Conservation (phyloP, 129 eudicot genomes). For the Pulicaria dysenterica region DNA sequence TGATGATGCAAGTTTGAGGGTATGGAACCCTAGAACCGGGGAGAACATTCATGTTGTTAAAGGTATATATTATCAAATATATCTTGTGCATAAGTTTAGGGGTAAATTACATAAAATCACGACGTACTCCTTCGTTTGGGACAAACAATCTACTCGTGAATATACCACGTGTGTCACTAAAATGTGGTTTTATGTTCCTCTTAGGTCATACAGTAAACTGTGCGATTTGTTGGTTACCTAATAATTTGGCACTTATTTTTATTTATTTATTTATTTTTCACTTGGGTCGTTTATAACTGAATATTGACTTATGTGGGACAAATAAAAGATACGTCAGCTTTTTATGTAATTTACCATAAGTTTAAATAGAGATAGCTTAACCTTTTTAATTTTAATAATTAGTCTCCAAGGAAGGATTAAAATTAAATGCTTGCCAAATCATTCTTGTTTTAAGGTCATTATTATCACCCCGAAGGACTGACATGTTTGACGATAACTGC, state of each 20-base stretch:
- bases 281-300: no score
- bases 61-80: conserved; percentile 21
- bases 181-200: no score
- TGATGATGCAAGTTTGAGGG: conserved; percentile 93
- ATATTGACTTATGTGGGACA: no score
- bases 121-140: no score
- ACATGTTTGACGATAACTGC: conserved; percentile 80
- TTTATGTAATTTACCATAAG: no score
- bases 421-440: neutral
- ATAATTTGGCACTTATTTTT: no score
- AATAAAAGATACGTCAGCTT: no score
- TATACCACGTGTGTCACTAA: no score
- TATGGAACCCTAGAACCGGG: conserved; percentile 84
- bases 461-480: conserved; percentile 75
- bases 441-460: conserved; percentile 56
- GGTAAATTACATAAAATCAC: neutral
- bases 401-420: neutral
- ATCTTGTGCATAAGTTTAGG: neutral
- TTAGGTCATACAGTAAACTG: no score
- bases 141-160: no score
- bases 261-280: no score
- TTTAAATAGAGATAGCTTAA: neutral
- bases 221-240: no score
- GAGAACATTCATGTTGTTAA: conserved; percentile 66
- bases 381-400: neutral